Evolutionary conservation across 106 monocot genomes (phyloP).

Genomic region (Posidonia australis): DNA sequence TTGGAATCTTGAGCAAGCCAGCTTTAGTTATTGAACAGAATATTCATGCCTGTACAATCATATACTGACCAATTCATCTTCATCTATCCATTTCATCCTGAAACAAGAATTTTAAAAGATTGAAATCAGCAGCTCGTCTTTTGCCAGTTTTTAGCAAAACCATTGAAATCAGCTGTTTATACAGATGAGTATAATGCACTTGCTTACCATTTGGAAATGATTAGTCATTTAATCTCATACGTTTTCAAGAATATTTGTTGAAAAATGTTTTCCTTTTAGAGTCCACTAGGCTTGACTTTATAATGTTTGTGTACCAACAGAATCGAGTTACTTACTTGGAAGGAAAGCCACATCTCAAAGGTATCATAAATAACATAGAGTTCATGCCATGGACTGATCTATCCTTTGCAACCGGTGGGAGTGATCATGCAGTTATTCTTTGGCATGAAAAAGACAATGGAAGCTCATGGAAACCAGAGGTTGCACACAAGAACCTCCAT

Average conservation of each 20-base stretch:
- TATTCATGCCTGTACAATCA: no score
- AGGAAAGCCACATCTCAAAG: slow-evolving; percentile 70
- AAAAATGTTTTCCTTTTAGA: not conserved
- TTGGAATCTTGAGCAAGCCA: not conserved
- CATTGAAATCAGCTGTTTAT: not conserved
- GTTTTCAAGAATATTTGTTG: not conserved
- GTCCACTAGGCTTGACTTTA: not conserved
- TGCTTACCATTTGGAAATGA: not conserved
- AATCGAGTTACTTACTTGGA: slow-evolving; percentile 51
- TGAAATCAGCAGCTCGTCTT: no score
- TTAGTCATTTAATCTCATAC: not conserved
- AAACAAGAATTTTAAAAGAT: no score
- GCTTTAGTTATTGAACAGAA: no score
- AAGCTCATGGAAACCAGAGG: slow-evolving; percentile 54
- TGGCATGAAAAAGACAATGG: slow-evolving; percentile 44
- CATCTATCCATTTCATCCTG: no score
- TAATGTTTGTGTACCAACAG: slow-evolving; percentile 30
- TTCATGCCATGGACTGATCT: slow-evolving; percentile 65
- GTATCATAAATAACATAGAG: slow-evolving; percentile 62
- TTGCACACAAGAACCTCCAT: slow-evolving; percentile 45
- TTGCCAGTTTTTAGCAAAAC: no score
- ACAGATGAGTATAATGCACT: not conserved
- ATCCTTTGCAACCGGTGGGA: slow-evolving; percentile 78
- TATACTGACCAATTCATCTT: no score
- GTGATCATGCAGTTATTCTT: slow-evolving; percentile 78